Evolutionary conservation across 352 stramenopile species (phyloP).

Genomic region (Phytopythium ostracodes): DNA sequence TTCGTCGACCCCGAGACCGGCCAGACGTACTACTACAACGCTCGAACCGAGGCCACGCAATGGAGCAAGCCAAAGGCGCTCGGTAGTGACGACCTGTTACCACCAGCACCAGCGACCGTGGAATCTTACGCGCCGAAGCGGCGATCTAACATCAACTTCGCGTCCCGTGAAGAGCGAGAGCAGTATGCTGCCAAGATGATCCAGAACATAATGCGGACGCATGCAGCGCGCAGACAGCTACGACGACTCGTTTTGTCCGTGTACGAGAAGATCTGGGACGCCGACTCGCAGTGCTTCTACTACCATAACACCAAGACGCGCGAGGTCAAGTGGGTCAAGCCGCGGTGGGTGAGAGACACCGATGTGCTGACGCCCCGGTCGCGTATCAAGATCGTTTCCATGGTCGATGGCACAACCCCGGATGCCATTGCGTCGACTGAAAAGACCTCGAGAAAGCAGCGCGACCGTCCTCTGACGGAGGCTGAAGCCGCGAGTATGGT

Average conservation of each 20-base stretch:
- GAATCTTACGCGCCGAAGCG: slow-evolving; percentile 1
- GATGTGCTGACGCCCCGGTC: slow-evolving; percentile 59
- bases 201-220: slow-evolving; percentile 55
- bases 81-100: slow-evolving; percentile 17
- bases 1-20: slow-evolving; percentile 59
- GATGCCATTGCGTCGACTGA: background rate
- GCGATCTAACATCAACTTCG: slow-evolving; percentile 5
- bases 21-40: slow-evolving; percentile 82
- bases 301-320: slow-evolving; percentile 78
- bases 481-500: slow-evolving; percentile 47
- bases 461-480: slow-evolving; percentile 17
- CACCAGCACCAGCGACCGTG: slow-evolving; percentile 1
- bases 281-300: slow-evolving; percentile 43
- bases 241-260: slow-evolving; percentile 59
- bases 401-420: background rate
- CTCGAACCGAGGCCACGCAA: slow-evolving; percentile 51
- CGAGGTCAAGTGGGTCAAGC: slow-evolving; percentile 64
- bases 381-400: slow-evolving; percentile 9
- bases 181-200: slow-evolving; percentile 29
- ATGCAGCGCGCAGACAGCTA: slow-evolving; percentile 43
- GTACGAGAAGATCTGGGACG: slow-evolving; percentile 83
- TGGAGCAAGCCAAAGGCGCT: slow-evolving; percentile 61
- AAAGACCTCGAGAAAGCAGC: background rate
- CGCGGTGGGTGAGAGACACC: slow-evolving; percentile 56
- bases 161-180: slow-evolving; percentile 23